Evolutionary conservation across 805 yeast genomes (phyloP), one percentile per base, ranked within the genome.

Genomic region (Wickerhamomyces alni): DNA sequence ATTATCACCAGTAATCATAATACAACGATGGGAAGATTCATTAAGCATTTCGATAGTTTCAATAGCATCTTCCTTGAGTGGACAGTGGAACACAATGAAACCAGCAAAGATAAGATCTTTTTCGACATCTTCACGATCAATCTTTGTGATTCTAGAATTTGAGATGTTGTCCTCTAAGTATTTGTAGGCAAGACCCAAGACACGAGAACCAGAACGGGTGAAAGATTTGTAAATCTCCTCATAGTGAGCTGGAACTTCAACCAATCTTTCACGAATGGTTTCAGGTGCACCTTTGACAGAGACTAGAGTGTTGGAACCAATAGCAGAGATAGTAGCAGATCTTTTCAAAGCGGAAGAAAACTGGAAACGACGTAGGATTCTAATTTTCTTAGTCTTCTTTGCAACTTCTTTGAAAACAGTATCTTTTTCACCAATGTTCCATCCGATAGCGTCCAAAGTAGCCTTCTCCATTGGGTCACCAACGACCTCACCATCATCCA

Each of bases 391-490:
- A 29, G 46, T 42, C 37, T 54, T 50, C 13, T 50, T 66, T 4
- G 50, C 46, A 2, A 47, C 47, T 31, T 59, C 56, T 59, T 78
- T 75, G 45, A 71, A 74, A 33, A 84, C 83, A 37, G 73, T 62
- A 57, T 88, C 95, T 48, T 87, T 85, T 40, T 71, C 74, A 39
- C 83, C 86, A 47, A 93, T 82, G 30, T 69, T 70, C 96, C 97
- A 93, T 24, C 80, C 78, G 42, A 93, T 76, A 31, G 95, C 91
- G 50, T 80, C 81, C 52, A 93, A 70, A 38, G 99, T 93, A 21
- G 94, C 96, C 65, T 88, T 87, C 66, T 93, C 99, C 98, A 93
- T 91, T 47, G 99, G 97, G 58, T 93, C 99, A 65, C 99, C 99
- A 45, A 93, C 99, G 51, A 89, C 77, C 46, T 93, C 98, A 52